Evolutionary conservation across 2,329 filamentous ascomycete species (phyloP).

Genomic region (Fusarium udum): DNA sequence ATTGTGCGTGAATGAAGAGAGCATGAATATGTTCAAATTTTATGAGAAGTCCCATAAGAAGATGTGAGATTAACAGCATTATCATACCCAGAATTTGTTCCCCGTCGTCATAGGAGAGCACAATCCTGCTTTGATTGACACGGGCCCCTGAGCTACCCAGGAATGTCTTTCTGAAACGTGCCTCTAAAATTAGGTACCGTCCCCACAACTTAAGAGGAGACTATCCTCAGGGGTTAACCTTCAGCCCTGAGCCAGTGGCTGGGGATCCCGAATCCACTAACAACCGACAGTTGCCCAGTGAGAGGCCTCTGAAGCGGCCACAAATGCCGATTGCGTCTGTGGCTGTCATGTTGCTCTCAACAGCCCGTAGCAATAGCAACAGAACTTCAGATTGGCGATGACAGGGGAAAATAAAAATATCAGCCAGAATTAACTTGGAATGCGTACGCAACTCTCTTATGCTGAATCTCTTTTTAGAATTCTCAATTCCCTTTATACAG

Average conservation of each 20-base stretch:
- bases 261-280: slow-evolving; percentile 17
- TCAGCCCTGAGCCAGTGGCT: slow-evolving; percentile 15
- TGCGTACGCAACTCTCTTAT: neutral
- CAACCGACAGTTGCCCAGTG: slow-evolving; percentile 14
- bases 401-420: slow-evolving; percentile 5
- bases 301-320: slow-evolving; percentile 33
- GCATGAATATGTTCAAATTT: neutral
- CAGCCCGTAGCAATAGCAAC: neutral
- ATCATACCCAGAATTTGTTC: neutral
- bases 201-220: slow-evolving; percentile 27
- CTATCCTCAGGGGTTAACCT: slow-evolving; percentile 23
- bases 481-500: neutral
- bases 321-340: slow-evolving; percentile 25
- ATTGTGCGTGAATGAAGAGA: neutral
- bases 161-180: slow-evolving; percentile 30
- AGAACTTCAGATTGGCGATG: slow-evolving; percentile 33
- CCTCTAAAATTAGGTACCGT: slow-evolving; percentile 34
- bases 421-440: neutral
- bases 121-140: neutral
- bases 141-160: slow-evolving; percentile 25
- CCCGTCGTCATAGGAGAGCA: neutral
- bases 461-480: neutral
- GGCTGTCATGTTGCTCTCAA: slow-evolving; percentile 19
- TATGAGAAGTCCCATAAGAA: neutral
- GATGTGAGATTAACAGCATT: neutral